Conservation (phyloP, 75 land plant genomes). For the Pinus tabuliformis region DNA sequence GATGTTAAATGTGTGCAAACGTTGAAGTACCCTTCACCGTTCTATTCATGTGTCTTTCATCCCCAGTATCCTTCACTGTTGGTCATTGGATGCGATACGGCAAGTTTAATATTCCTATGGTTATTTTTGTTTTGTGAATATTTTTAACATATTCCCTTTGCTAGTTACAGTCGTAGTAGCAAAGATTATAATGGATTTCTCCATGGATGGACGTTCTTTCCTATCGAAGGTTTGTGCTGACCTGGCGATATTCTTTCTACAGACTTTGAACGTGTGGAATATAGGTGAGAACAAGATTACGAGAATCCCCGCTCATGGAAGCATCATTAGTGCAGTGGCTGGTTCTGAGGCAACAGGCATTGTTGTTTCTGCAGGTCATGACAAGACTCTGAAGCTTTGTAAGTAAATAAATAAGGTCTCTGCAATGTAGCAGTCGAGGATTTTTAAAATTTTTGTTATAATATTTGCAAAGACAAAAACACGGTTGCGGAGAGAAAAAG, state of each 20-base stretch:
- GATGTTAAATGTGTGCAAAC: constrained; percentile 26
- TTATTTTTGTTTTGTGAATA: too few relatives aligned
- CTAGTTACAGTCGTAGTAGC: too few relatives aligned
- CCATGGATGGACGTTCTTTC: too few relatives aligned
- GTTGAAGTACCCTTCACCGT: too few relatives aligned
- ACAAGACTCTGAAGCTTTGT: constrained; percentile 83
- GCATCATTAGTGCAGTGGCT: constrained; percentile 77
- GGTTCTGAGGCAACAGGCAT: constrained; percentile 63
- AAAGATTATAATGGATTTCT: too few relatives aligned
- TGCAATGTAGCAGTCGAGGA: too few relatives aligned
- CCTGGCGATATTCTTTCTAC: constrained; percentile 8
- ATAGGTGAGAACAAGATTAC: constrained; percentile 63
- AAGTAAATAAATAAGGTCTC: constrained; percentile 24
- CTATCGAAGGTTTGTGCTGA: background rate
- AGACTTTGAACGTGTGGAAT: constrained; percentile 77
- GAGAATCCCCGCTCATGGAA: constrained; percentile 69
- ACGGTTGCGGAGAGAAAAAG: too few relatives aligned
- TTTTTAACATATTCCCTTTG: too few relatives aligned
- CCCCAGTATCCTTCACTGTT: constrained; percentile 36
- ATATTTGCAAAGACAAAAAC: too few relatives aligned
- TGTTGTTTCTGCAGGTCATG: constrained; percentile 91
- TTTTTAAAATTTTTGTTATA: too few relatives aligned
- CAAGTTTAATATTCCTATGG: background rate
- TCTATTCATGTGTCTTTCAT: constrained; percentile 59
- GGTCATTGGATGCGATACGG: constrained; percentile 56